Evolutionary conservation across 768 basidiomycete genomes (phyloP), one percentile per base, ranked within the genome.

Genomic region (Candolleomyces aberdarensis): DNA sequence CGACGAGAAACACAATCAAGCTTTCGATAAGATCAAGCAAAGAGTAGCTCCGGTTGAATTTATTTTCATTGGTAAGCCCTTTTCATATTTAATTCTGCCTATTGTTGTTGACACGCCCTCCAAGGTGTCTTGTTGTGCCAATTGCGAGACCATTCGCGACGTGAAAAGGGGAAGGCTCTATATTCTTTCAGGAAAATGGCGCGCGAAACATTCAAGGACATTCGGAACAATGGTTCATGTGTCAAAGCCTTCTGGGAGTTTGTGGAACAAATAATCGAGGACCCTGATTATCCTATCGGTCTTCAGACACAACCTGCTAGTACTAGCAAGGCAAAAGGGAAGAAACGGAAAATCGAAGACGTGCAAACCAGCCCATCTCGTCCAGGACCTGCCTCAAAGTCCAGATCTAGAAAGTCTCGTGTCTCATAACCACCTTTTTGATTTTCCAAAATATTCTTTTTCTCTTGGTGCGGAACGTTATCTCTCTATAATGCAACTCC

Each of bases 1-100:
- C 10, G 72, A 77, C 32, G 20, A 61, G 0, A 48, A 67, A 6
- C 72, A 83, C 39, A 81, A 79, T n/a, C 61, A 69, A 13, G 85
- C 77, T 2, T 87, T 92, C 64, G 74, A 63, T 17, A 73, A 77
- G 26, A 80, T 89, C n/a, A 74, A 76, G 59, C 56, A 57, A 61
- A 80, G 85, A 29, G 80, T 92, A 44, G 85, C 89, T 1, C 89
- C 89, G 1, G 84, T 87, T 8, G 88, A 92, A 67, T 90, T 94
- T 69, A 84, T 92, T 36, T 93, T 89, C 71, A 85, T 92, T 46
- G 90, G 92, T 92, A 67, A 62, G 80, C 73, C 13, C 19, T 10
- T 61, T 8, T 54, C 20, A 29, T 29, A 19, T 58, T 6, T 14
- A 8, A 29, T 53, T 26, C 43, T 19, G 17, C 17, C 17, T 20